Percentiles rank a stretch among this genome's conserved stretches.
Conservation (phyloP, 805 yeast genomes). For the Priceomyces carsonii region DNA sequence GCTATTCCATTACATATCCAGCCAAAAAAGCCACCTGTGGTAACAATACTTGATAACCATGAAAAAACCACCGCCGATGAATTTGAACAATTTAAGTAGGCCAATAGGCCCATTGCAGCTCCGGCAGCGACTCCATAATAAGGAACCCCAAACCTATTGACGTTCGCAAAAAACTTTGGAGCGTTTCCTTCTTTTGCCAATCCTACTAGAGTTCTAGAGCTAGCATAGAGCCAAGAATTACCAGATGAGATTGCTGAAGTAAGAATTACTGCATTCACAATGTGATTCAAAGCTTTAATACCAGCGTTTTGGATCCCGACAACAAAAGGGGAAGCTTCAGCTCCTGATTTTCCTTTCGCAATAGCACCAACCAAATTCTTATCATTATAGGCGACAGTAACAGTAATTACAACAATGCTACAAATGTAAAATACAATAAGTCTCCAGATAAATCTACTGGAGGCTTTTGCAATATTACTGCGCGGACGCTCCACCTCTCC, state of each 20-base stretch:
- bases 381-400: conserved; percentile 24
- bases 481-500: conserved; percentile 58
- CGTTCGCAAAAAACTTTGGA: conserved; percentile 17
- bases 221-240: conserved; percentile 29
- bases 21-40: not conserved
- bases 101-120: not conserved
- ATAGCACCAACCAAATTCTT: conserved; percentile 14
- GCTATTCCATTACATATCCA: not conserved
- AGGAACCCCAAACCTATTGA: conserved; percentile 14
- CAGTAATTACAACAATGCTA: conserved; percentile 20
- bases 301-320: conserved; percentile 46
- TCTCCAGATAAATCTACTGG: conserved; percentile 53
- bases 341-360: conserved; percentile 20
- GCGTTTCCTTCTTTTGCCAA: conserved; percentile 20
- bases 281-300: conserved; percentile 62
- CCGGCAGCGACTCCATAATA: not conserved
- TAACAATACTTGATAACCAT: not conserved
- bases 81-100: not conserved
- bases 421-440: conserved; percentile 27
- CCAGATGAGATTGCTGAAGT: conserved; percentile 78
- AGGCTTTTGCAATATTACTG: conserved; percentile 58
- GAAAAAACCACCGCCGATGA: not conserved
- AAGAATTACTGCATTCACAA: conserved; percentile 71
- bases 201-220: conserved; percentile 26
- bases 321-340: conserved; percentile 72